Percentiles rank a stretch among this genome's conserved stretches.
Evolutionary conservation across 352 stramenopile genomes (phyloP).

Genomic region (Globisporangium irregulare): DNA sequence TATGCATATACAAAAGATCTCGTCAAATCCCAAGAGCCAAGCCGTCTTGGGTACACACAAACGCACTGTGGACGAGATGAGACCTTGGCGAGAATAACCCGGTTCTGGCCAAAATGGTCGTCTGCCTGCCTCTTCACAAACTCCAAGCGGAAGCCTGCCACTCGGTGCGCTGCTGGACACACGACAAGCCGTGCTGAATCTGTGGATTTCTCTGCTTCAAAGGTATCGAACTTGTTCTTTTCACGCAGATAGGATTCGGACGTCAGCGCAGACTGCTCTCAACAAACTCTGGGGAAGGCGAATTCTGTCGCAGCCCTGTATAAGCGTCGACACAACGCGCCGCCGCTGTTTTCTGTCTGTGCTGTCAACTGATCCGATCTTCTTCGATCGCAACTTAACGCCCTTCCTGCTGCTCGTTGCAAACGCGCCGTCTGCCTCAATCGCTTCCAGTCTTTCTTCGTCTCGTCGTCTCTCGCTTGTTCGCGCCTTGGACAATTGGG

Average conservation of each 20-base stretch:
- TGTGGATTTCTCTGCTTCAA: neutral
- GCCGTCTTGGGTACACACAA: neutral
- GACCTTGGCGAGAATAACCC: neutral
- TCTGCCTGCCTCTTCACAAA: neutral
- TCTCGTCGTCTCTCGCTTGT: neutral
- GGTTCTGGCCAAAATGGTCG: neutral
- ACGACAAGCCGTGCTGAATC: neutral
- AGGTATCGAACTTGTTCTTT: neutral
- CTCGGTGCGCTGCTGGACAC: neutral
- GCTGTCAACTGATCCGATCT: neutral
- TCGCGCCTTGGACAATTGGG: neutral
- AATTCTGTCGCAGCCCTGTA: neutral
- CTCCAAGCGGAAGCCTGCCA: neutral
- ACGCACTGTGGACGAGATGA: neutral
- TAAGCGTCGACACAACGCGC: neutral
- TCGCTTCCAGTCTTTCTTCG: neutral
- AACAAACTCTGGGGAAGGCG: neutral
- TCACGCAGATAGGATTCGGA: neutral
- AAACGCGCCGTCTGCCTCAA: neutral
- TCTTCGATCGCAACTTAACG: neutral
- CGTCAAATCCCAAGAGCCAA: neutral
- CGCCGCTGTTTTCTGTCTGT: neutral
- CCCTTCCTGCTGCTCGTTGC: too few species aligned
- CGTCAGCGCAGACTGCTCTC: neutral
- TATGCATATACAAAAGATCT: neutral